Evolutionary conservation across 2,329 filamentous ascomycete species (phyloP).

Genomic region (Aureobasidium subglaciale): DNA sequence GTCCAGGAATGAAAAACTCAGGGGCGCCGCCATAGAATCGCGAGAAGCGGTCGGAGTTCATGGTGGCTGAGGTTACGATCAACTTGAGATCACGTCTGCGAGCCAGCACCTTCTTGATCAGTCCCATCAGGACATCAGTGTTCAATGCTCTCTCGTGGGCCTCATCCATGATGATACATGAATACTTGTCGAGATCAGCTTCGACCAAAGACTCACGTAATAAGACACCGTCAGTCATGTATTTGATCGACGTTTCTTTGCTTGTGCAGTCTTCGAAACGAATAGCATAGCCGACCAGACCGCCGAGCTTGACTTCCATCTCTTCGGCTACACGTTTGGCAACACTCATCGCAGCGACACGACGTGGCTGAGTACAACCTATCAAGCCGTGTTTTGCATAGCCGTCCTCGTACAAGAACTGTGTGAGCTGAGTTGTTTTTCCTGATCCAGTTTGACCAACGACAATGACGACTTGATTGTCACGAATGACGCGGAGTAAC

Average conservation of each 20-base stretch:
- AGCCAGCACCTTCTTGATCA: slow-evolving; percentile 95
- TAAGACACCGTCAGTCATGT: slow-evolving; percentile 97
- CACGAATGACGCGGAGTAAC: slow-evolving; percentile 79
- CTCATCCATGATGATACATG: slow-evolving; percentile 99
- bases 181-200: slow-evolving; percentile 88
- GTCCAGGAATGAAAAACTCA: slow-evolving; percentile 90
- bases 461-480: slow-evolving; percentile 95
- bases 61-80: slow-evolving; percentile 95
- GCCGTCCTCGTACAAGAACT: slow-evolving; percentile 92
- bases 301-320: slow-evolving; percentile 89
- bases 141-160: slow-evolving; percentile 95
- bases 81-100: slow-evolving; percentile 85
- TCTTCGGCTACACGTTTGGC: slow-evolving; percentile 97
- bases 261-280: slow-evolving; percentile 98
- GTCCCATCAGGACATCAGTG: slow-evolving; percentile 92
- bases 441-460: slow-evolving; percentile 96
- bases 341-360: slow-evolving; percentile 98
- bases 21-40: slow-evolving; percentile 94
- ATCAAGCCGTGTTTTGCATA: slow-evolving; percentile 86
- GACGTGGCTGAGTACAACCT: slow-evolving; percentile 89
- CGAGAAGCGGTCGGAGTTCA: slow-evolving; percentile 95
- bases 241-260: slow-evolving; percentile 92
- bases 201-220: slow-evolving; percentile 90
- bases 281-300: slow-evolving; percentile 89
- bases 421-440: slow-evolving; percentile 94